Percentiles rank a stretch among this genome's conserved stretches.
These are phyloP conservation scores for Parachlorella kessleri DNA, from an alignment of 139 green algal species.

Conservation along the genomic window DNA sequence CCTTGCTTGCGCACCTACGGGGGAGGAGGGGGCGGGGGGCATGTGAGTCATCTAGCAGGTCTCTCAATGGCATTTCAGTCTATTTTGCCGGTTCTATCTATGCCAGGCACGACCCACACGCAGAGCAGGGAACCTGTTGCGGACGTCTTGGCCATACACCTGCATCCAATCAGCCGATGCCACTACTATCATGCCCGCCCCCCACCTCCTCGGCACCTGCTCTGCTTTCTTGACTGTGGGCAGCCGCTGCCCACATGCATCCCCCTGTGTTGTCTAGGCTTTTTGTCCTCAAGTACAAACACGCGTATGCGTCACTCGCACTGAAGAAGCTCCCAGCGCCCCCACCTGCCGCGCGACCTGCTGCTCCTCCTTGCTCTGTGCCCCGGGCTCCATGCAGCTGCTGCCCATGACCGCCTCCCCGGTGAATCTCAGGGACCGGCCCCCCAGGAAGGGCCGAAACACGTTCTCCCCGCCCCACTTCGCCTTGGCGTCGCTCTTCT, in stretches of 20 bases:
- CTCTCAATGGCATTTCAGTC: neutral
- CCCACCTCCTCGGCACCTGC: no score
- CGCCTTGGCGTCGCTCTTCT: constrained; percentile 48
- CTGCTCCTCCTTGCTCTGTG: neutral
- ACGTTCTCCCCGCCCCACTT: constrained; percentile 53
- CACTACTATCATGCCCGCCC: no score
- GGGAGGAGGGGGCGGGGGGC: neutral
- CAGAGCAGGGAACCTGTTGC: no score
- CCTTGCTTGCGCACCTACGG: neutral
- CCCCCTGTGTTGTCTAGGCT: no score
- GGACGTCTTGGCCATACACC: no score
- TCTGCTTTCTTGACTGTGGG: no score
- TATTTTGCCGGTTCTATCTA: no score
- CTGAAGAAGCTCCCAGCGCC: neutral
- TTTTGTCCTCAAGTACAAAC: no score
- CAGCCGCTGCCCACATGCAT: no score
- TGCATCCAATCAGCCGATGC: no score
- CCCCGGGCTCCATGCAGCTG: constrained; percentile 8
- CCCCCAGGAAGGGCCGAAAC: constrained; percentile 24
- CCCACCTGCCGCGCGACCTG: neutral
- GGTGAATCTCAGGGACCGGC: constrained; percentile 42
- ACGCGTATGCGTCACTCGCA: no score
- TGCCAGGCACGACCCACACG: no score
- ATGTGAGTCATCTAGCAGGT: neutral
- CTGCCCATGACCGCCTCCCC: constrained; percentile 29